These are phyloP conservation scores for Macadamia integrifolia DNA, from an alignment of 164 flowering plant species.

Conservation along the genomic window DNA sequence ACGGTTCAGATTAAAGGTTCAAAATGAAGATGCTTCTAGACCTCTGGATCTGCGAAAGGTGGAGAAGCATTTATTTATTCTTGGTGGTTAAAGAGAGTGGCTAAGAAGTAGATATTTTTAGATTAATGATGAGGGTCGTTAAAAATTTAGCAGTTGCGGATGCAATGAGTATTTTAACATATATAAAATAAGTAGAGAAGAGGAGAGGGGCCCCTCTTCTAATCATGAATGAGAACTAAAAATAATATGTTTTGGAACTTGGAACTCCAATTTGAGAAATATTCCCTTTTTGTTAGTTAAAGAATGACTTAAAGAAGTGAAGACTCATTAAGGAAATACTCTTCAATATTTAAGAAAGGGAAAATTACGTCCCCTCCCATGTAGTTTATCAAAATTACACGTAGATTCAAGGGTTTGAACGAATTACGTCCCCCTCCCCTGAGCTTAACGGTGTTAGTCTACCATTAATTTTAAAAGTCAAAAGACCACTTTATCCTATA, in stretches of 20 bases:
- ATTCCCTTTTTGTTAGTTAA: constrained; percentile 1
- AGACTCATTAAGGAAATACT: constrained; percentile 8
- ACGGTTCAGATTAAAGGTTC: neutral
- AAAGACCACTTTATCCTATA: no score
- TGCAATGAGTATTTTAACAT: constrained; percentile 21
- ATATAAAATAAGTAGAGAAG: neutral
- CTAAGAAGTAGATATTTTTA: neutral
- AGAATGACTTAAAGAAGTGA: constrained; percentile 15
- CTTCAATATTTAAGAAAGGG: no score
- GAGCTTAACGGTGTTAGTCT: no score
- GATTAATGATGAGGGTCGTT: constrained; percentile 4
- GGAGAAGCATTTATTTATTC: neutral
- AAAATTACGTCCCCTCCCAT: no score
- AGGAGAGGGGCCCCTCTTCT: constrained; percentile 14
- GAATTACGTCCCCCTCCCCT: no score
- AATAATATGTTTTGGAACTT: constrained; percentile 5
- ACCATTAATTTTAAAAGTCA: no score
- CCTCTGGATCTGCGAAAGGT: neutral
- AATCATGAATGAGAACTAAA: constrained; percentile 34
- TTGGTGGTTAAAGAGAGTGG: neutral
- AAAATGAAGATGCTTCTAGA: neutral
- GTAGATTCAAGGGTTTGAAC: no score
- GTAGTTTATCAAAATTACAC: no score
- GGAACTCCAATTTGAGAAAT: constrained; percentile 7
- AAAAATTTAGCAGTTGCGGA: constrained; percentile 16